phyloP scores from a whole-genome alignment of 2,329 filamentous ascomycete species.

The Aspergillus eucalypticola region DNA sequence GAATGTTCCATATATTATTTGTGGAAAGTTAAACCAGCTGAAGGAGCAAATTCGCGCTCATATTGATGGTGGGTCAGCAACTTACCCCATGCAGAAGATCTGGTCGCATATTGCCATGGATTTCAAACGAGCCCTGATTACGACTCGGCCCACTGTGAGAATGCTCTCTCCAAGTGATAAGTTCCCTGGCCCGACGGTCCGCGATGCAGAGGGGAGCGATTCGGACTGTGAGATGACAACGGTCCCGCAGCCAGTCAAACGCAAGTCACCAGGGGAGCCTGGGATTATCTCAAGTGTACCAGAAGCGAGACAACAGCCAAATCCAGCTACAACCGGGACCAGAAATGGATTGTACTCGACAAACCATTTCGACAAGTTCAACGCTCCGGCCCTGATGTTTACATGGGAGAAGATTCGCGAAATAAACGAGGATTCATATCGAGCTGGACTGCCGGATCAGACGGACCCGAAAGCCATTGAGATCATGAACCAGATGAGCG shows the following conservation, averaged over 20 bases:
- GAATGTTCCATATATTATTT: slow-evolving; percentile 68
- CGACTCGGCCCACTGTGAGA: slow-evolving; percentile 43
- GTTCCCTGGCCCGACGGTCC: slow-evolving; percentile 34
- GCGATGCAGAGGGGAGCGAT: slow-evolving; percentile 20
- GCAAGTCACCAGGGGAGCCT: slow-evolving; percentile 19
- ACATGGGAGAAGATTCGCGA: slow-evolving; percentile 49
- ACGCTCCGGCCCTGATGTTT: slow-evolving; percentile 25
- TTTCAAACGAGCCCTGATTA: slow-evolving; percentile 54
- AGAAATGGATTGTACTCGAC: slow-evolving; percentile 17
- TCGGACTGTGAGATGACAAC: slow-evolving; percentile 30
- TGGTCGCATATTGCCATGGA: slow-evolving; percentile 51
- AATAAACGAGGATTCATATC: slow-evolving; percentile 57
- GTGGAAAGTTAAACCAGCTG: slow-evolving; percentile 61
- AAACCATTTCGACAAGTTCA: slow-evolving; percentile 25
- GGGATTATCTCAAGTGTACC: background rate
- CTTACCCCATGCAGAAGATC: slow-evolving; percentile 44
- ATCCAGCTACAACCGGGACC: background rate
- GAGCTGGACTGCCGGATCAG: slow-evolving; percentile 60
- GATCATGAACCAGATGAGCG: slow-evolving; percentile 57
- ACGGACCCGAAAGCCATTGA: slow-evolving; percentile 63
- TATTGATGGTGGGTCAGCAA: slow-evolving; percentile 51
- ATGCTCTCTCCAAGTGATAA: slow-evolving; percentile 32
- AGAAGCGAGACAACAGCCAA: background rate
- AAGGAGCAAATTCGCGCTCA: slow-evolving; percentile 55
- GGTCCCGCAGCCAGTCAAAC: slow-evolving; percentile 18